Conservation (phyloP, 75 land plant genomes). For the Selaginella moellendorffii region DNA sequence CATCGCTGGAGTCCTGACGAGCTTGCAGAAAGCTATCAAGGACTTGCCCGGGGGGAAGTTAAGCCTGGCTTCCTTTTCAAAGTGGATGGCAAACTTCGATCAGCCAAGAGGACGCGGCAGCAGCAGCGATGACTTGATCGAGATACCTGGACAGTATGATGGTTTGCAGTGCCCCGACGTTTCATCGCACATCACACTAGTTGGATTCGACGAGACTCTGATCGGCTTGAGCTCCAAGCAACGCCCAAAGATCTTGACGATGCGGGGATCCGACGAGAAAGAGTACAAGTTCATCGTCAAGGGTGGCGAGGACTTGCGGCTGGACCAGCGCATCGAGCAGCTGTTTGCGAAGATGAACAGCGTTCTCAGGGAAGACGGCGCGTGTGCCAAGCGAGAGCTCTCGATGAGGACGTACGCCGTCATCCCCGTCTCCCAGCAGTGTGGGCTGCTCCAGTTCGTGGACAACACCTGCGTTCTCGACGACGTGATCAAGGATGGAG, state of each 20-base stretch:
- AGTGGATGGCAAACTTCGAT: slow-evolving; percentile 41
- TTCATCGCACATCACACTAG: slow-evolving; percentile 17
- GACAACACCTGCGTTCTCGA: slow-evolving; percentile 34
- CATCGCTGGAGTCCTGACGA: slow-evolving; percentile 14
- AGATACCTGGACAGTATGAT: slow-evolving; percentile 31
- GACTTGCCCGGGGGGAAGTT: slow-evolving; percentile 17
- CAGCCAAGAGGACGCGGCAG: not conserved
- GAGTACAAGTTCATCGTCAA: slow-evolving; percentile 40
- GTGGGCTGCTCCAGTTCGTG: slow-evolving; percentile 44
- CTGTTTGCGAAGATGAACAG: slow-evolving; percentile 38
- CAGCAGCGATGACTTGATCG: slow-evolving; percentile 5
- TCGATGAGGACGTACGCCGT: slow-evolving; percentile 33
- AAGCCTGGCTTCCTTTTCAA: slow-evolving; percentile 31
- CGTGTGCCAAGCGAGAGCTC: slow-evolving; percentile 25
- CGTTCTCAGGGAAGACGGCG: slow-evolving; percentile 21
- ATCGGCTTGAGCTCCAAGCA: slow-evolving; percentile 32
- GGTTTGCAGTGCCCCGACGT: slow-evolving; percentile 22
- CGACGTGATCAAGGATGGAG: slow-evolving; percentile 37
- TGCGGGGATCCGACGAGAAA: slow-evolving; percentile 40
- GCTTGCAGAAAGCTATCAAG: slow-evolving; percentile 16
- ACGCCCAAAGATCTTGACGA: slow-evolving; percentile 36
- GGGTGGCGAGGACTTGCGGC: slow-evolving; percentile 39
- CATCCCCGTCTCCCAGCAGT: slow-evolving; percentile 29
- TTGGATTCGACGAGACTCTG: slow-evolving; percentile 35
- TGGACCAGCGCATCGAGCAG: slow-evolving; percentile 42